Base-by-base conservation (phyloP, 2,329 filamentous ascomycete genomes). In the Talaromyces sp. region DNA sequence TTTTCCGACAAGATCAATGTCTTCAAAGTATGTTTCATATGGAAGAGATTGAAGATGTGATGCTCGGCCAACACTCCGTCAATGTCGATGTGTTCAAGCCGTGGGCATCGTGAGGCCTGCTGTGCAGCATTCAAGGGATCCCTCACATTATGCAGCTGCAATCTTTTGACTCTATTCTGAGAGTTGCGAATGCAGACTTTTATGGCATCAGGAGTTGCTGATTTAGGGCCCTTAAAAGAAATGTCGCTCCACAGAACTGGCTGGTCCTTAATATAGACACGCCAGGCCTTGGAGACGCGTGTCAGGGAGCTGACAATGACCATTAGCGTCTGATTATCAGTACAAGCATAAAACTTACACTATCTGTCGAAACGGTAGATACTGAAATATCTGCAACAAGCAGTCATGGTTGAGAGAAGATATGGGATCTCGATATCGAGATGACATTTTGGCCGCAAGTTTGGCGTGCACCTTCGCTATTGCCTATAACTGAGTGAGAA, bases 1-100 rank as follows among this genome's bases (percentile, higher is more conserved):
- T 35, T 69, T 69, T 63, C 77, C 72, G 13, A 78, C 69, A 25
- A 66, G 66, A 25, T 74, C 70, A n/a, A 74, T 57, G 37, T 67
- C 67, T 7, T 67, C 37, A 66, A 25, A 22, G 22, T 62, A 7
- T 35, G 43, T 35, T 62, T 66, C 31, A 13, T 25, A 19, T 47
- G 50, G 27, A 57, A 66, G 25, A 33, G 52, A 6, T 62, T 33
- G n/a, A 33, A 62, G 11, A 62, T 57, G 15, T 62, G 52, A 10
- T 39, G 47, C 43, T 66, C 50, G 41, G 43, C n/a, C 35, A 62
- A 31, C 13, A 15, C n/a, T 19, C 43, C 27, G 39, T 62, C 35
- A 37, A 66, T 8, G 41, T 65, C 63, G 11, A 65, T 17, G 31
- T 59, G 60, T 47, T 66, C 59, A 31, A 66, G 64, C 25, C 47